These are phyloP conservation scores for Fraxinus americana DNA, from an alignment of 257 asterid genomes.

Conservation along the genomic window DNA sequence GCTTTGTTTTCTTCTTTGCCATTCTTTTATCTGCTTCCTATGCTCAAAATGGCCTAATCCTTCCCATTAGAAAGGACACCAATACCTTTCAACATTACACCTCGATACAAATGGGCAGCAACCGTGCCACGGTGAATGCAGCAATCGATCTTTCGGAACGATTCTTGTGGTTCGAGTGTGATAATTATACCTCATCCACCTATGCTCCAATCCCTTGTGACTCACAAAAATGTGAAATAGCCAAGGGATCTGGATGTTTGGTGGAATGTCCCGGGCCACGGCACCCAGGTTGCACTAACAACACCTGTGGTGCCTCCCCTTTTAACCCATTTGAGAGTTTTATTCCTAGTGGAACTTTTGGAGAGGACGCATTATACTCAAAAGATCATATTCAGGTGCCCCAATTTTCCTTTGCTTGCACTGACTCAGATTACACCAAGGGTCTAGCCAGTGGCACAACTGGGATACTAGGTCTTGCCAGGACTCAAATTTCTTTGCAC, in stretches of 20 bases:
- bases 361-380: constrained; percentile 23
- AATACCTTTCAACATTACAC: constrained; percentile 42
- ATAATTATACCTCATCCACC: constrained; percentile 31
- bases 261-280: constrained; percentile 29
- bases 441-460: constrained; percentile 40
- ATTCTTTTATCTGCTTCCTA: constrained; percentile 19
- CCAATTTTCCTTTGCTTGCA: constrained; percentile 31
- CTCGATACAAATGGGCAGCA: constrained; percentile 43
- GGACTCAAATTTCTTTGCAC: constrained; percentile 32
- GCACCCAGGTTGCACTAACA: constrained; percentile 45
- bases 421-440: constrained; percentile 4
- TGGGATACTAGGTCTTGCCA: constrained; percentile 40
- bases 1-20: background rate
- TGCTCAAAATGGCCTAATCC: constrained; percentile 25
- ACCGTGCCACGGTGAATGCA: constrained; percentile 30
- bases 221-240: constrained; percentile 27
- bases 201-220: constrained; percentile 39
- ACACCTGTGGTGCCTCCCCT: constrained; percentile 38
- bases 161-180: constrained; percentile 42
- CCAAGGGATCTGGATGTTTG: constrained; percentile 33
- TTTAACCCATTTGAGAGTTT: constrained; percentile 35
- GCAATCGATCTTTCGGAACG: constrained; percentile 41
- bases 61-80: constrained; percentile 39
- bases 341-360: constrained; percentile 24
- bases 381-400: too few relatives aligned